Base-by-base conservation (phyloP, 192 early-diverging fungal genomes). In the Backusella morwellensis region DNA sequence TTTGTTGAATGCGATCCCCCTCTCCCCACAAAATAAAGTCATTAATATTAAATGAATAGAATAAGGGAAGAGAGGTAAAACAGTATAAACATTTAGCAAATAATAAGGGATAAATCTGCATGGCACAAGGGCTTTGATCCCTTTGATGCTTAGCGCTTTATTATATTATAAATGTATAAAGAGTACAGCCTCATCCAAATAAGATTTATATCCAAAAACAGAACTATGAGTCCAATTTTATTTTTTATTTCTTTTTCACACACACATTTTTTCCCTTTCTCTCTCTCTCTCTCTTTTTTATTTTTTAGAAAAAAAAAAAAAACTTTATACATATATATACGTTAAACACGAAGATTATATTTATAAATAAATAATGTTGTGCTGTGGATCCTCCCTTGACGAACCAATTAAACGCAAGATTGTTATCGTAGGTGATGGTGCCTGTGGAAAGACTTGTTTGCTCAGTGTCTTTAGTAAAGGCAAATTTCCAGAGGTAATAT, bases 401-500 rank as follows among this genome's bases (percentile, higher is more conserved):
- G 72, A 78, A 54, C 32, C 26, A 40, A 68, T 74, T 12, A 69
- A 66, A 14, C 68, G 76, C 11, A 77, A 77, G 23, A 38, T 77
- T 26, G 76, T 77, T 47, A 76, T 74, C 11, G 47, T 84, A 6
- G 38, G 75, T 12, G 66, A 82, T 69, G 81, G 81, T 70, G 78
- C 74, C 8, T 80, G 78, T 73, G 81, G 81, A 68, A 82, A 82
- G 54, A 80, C 81, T 32, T 80, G 78, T 36, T 68, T 82, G 72
- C 41, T 82, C 21, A 82, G 80, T 56, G 78, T 80, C 17, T 82
- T 82, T 72, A 82, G 78, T 38, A 40, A 41, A 68, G 78, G 75
- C 1, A 35, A 68, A 47, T 82, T 82, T 36, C 81, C 81, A 76
- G 68, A 82, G 78, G 81, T 79, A 68, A 32, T 1, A 29, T 29